A percentile compares a stretch with the other conserved stretches of the same genome.
These are phyloP conservation scores for Globisporangium yorkense DNA, from an alignment of 352 stramenopile species.

Conservation along the genomic window DNA sequence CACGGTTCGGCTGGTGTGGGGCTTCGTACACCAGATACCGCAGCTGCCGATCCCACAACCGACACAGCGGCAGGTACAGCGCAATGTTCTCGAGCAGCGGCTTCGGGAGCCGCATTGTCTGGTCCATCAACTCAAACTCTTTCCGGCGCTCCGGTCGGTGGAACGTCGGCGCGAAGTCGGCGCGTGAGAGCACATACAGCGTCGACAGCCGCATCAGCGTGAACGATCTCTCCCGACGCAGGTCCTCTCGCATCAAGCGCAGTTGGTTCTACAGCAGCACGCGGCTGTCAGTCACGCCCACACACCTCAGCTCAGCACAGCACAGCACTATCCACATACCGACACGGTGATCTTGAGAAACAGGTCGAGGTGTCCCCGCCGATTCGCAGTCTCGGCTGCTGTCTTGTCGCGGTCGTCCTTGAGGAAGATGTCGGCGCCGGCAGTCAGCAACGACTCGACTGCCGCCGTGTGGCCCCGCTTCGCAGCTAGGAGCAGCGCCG, in stretches of 20 bases:
- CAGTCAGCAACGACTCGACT: slow-evolving; percentile 73
- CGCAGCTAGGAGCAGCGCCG: slow-evolving; percentile 72
- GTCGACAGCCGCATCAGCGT: slow-evolving; percentile 68
- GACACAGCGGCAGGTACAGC: slow-evolving; percentile 63
- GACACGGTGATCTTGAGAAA: slow-evolving; percentile 83
- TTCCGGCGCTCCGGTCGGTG: slow-evolving; percentile 38
- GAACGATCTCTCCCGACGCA: slow-evolving; percentile 64
- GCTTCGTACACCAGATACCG: slow-evolving; percentile 77
- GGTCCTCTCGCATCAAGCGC: slow-evolving; percentile 66
- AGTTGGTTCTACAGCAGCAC: slow-evolving; percentile 54
- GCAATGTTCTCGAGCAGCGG: slow-evolving; percentile 79
- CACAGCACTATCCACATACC: slow-evolving; percentile 18
- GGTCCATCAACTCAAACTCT: slow-evolving; percentile 53
- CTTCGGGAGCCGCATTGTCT: slow-evolving; percentile 64
- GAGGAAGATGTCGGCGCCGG: slow-evolving; percentile 80
- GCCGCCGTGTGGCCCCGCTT: slow-evolving; percentile 78
- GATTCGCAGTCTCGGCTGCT: slow-evolving; percentile 73
- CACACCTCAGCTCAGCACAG: neutral
- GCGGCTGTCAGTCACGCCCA: neutral
- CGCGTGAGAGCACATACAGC: slow-evolving; percentile 57
- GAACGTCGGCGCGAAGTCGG: slow-evolving; percentile 31
- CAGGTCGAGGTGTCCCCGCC: slow-evolving; percentile 74
- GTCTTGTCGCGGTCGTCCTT: slow-evolving; percentile 88
- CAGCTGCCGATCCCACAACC: slow-evolving; percentile 76
- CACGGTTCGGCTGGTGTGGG: slow-evolving; percentile 59